Evolutionary conservation across 1,284 basidiomycete species (phyloP), one percentile per base, ranked within the genome.

Genomic region (Apiotrichum gracile): DNA sequence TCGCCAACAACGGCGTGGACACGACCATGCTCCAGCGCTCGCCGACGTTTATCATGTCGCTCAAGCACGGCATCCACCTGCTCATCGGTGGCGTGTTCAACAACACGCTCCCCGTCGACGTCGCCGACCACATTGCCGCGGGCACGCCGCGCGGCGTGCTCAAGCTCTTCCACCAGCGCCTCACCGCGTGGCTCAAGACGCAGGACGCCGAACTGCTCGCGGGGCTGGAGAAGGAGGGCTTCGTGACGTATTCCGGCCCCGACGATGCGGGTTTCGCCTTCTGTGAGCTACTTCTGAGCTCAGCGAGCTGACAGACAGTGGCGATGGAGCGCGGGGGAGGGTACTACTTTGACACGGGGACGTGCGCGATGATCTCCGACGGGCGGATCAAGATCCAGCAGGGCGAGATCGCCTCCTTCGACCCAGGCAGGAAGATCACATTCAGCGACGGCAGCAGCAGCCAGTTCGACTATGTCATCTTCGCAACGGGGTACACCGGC

Each of bases 371-470:
- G 51, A 82, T 88, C 60, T 78, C 82, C 24, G 83, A 86, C 53
- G 82, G 83, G 24, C 83, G 85, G 63, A 87, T 89, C 73, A 87
- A 86, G 68, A 73, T 88, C 42, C 86, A 87, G 72, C 83, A 79
- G 62, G 84, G 84, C 44, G 74, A 78, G 51, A 80, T 85, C 56
- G 76, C 79, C 17, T 58, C 61, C 2, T 69, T 70, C 42, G 62
- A 61, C 29, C 29, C 80, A 0, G 77, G 80, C 58, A 78, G 70
- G 12, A 81, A 81, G 0, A 65, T 88, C 14, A 76, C 77, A 42
- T 88, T 88, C 62, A 79, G 80, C 51, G 79, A 88, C 58, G 85
- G 85, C 5, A 81, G 78, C 22, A 79, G 80, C 57, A 68, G 86
- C 26, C 72, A 81, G 10, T 85, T 82, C 17, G 86, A 89, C 66